These are phyloP conservation scores for Polychytrium aggregatum DNA, from an alignment of 192 early-diverging fungal genomes.

Conservation along the genomic window DNA sequence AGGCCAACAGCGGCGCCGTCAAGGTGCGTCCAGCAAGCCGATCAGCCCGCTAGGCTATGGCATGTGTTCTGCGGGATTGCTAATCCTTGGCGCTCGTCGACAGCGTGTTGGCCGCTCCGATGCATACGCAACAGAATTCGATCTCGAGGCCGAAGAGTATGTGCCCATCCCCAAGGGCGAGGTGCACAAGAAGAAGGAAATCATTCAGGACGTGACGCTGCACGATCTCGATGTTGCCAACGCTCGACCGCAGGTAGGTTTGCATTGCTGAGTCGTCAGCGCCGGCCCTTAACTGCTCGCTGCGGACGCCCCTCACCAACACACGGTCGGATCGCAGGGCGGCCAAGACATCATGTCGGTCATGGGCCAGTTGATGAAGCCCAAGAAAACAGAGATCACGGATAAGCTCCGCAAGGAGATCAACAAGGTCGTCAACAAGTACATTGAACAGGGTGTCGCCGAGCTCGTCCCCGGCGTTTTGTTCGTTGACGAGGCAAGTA, in stretches of 20 bases:
- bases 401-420: slow-evolving; percentile 96
- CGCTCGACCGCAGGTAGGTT: slow-evolving; percentile 65
- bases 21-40: slow-evolving; percentile 70
- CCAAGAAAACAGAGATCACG: slow-evolving; percentile 98
- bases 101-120: slow-evolving; percentile 92
- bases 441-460: slow-evolving; percentile 94
- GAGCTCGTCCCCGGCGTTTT: slow-evolving; percentile 96
- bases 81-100: no score
- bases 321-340: slow-evolving; percentile 34
- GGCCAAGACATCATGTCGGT: slow-evolving; percentile 97
- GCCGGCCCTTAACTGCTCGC: no score
- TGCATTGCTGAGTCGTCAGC: not conserved
- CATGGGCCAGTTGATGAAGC: slow-evolving; percentile 98
- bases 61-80: no score
- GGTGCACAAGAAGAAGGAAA: slow-evolving; percentile 98
- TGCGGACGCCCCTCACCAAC: no score
- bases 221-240: slow-evolving; percentile 98
- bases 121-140: slow-evolving; percentile 96
- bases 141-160: slow-evolving; percentile 96
- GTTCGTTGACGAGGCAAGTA: slow-evolving; percentile 85
- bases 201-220: slow-evolving; percentile 94
- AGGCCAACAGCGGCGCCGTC: slow-evolving; percentile 93
- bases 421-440: slow-evolving; percentile 98
- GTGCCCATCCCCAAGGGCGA: slow-evolving; percentile 97
- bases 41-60: no score